Evolutionary conservation across 2,329 filamentous ascomycete genomes (phyloP), one percentile per base, ranked within the genome.

Genomic region (Sordariomycetes sp.): DNA sequence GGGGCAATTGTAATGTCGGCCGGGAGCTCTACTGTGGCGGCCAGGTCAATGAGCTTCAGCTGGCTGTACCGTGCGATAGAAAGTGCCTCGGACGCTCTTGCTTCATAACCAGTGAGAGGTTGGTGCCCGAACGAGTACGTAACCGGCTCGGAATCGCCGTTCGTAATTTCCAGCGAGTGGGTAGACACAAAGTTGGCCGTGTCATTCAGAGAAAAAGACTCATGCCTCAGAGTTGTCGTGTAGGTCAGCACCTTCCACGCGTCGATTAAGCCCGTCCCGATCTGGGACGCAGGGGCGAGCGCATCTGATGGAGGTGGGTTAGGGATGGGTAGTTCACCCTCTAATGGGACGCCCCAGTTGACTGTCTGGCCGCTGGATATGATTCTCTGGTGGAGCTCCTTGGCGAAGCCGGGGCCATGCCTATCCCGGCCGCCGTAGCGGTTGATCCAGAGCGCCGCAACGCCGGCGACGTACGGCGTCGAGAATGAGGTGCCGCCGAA

Each of bases 401-500:
- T 54, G 4, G 57, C 59, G 11, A 57, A 59, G 3, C 50, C 35
- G 3, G 52, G 18, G 1, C 75, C 75, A 58, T 76, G 67, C 1
- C 67, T 60, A 57, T 67, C 65, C 18, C 74, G 70, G 1, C 75
- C 74, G 2, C 75, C 75, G 57, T 73, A 65, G 25, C 72, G 64
- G 8, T 72, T 69, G 51, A 78, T 70, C 60, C 74, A 78, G 28
- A 79, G 65, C 7, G 75, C 76, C 3, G 74, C 75, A n/a, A 78
- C 68, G 16, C 78, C 79, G 43, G 79, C 77, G 25, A 80, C 70
- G 59, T 80, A 79, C 0, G 79, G 79, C 5, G 75, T 75, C 1
- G 79, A 75, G 80, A 83, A 82, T 1, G 78, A 81, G 0, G 81
- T 83, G 52, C 80, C 80, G 1, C 55, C 46, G 20, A 51, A 57